Evolutionary conservation across 371 early-diverging fungal species (phyloP).

Genomic region (Lichtheimia corymbifera): DNA sequence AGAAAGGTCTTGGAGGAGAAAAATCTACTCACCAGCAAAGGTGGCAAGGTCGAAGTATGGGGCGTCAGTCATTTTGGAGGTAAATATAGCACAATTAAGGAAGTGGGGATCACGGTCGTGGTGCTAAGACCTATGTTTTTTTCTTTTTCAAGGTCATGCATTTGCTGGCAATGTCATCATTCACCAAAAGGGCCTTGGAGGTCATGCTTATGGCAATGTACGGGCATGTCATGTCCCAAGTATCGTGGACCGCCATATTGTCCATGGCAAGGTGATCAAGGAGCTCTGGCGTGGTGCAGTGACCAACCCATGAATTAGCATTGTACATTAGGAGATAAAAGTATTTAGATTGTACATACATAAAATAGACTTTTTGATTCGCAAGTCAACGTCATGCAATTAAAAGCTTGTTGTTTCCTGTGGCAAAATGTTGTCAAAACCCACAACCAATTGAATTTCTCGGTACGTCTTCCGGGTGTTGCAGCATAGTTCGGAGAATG

Average conservation of each 20-base stretch:
- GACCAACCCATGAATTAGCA: constrained; percentile 23
- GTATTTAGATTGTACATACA: no score
- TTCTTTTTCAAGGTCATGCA: constrained; percentile 37
- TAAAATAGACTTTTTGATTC: no score
- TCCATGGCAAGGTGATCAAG: constrained; percentile 39
- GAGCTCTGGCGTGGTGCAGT: constrained; percentile 51
- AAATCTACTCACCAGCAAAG: constrained; percentile 16
- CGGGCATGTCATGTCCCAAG: constrained; percentile 45
- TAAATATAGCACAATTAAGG: constrained; percentile 5
- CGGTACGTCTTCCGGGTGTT: no score
- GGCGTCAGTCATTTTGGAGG: constrained; percentile 56
- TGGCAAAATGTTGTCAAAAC: no score
- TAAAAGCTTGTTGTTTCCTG: no score
- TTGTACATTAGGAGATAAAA: not conserved
- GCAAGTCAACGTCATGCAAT: no score
- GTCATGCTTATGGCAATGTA: constrained; percentile 55
- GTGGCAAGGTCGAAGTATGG: constrained; percentile 37
- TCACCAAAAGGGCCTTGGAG: constrained; percentile 45
- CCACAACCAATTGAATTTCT: no score
- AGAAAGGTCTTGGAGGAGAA: constrained; percentile 24
- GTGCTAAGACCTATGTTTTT: not conserved
- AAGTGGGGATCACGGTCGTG: not conserved
- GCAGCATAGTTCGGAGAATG: no score
- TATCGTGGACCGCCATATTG: constrained; percentile 48
- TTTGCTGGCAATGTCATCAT: constrained; percentile 55